These are phyloP conservation scores for Chaetomiaceae sp. DNA, from an alignment of 2,329 filamentous ascomycete species.

Conservation along the genomic window DNA sequence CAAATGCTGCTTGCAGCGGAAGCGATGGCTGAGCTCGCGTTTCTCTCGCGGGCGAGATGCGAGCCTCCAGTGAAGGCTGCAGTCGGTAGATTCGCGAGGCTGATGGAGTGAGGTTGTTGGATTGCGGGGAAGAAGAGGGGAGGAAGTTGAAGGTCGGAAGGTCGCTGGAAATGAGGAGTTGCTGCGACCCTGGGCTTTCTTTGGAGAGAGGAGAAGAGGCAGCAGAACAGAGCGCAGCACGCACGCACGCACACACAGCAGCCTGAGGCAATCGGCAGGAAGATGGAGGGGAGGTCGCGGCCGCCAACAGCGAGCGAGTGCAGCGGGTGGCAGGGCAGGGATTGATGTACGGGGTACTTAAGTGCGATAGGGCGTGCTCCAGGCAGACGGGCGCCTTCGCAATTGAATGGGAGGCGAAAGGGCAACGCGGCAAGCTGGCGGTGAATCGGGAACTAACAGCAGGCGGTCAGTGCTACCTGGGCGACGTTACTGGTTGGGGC, in stretches of 20 bases:
- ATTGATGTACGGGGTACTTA: conserved; percentile 20
- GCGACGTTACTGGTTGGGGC: conserved; percentile 5
- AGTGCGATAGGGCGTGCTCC: conserved; percentile 15
- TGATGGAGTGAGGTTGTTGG: too few relatives aligned
- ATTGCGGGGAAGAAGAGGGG: neutral
- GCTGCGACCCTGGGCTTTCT: too few relatives aligned
- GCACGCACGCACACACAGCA: neutral
- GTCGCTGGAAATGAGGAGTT: too few relatives aligned
- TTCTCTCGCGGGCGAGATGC: too few relatives aligned
- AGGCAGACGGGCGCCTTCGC: conserved; percentile 23
- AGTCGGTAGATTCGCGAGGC: too few relatives aligned
- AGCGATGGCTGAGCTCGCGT: too few relatives aligned
- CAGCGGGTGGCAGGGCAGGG: too few relatives aligned
- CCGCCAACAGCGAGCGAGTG: neutral
- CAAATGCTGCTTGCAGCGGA: too few relatives aligned
- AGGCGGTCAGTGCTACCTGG: conserved; percentile 21
- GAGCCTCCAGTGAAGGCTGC: too few relatives aligned
- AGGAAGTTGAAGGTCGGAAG: neutral
- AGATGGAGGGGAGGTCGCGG: conserved; percentile 1
- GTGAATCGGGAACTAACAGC: conserved; percentile 20
- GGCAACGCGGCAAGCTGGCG: conserved; percentile 11
- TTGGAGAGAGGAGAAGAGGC: neutral
- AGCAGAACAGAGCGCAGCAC: neutral
- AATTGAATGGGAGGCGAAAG: conserved; percentile 16
- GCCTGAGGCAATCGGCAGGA: conserved; percentile 1